Conservation (phyloP, 805 yeast genomes). For the Maudiozyma bulderi region DNA sequence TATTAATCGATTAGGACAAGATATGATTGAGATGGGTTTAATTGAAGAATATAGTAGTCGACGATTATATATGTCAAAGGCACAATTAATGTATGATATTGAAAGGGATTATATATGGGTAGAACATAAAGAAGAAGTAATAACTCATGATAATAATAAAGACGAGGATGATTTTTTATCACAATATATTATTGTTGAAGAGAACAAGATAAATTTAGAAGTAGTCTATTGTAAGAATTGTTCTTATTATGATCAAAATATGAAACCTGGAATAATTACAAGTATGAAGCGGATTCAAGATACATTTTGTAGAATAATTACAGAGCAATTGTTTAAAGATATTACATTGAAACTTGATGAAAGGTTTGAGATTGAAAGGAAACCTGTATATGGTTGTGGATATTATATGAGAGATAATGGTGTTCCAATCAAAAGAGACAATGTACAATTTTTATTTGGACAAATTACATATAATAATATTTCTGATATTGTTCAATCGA, state of each 20-base stretch:
- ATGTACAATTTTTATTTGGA: too few species aligned
- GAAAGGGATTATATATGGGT: constrained; percentile 10
- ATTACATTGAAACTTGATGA: too few species aligned
- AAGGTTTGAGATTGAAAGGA: too few species aligned
- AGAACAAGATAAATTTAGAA: constrained; percentile 7
- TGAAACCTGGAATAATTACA: neutral
- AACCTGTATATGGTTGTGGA: neutral
- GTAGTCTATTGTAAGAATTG: constrained; percentile 7
- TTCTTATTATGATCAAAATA: neutral
- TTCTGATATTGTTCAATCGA: neutral
- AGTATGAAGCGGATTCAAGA: too few species aligned
- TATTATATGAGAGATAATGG: constrained; percentile 10
- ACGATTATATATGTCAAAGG: neutral
- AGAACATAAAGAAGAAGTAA: neutral
- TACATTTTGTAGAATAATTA: too few species aligned
- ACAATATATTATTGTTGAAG: constrained; percentile 5
- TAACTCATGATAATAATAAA: neutral
- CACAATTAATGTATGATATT: constrained; percentile 3
- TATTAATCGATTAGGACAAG: constrained; percentile 29
- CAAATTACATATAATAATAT: neutral
- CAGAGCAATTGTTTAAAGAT: too few species aligned
- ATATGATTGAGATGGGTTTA: constrained; percentile 16
- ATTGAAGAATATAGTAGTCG: constrained; percentile 9
- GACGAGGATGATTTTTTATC: neutral
- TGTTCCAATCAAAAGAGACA: constrained; percentile 1